Conservation (phyloP, 306 rosid genomes). For the Vigna hirtella region DNA sequence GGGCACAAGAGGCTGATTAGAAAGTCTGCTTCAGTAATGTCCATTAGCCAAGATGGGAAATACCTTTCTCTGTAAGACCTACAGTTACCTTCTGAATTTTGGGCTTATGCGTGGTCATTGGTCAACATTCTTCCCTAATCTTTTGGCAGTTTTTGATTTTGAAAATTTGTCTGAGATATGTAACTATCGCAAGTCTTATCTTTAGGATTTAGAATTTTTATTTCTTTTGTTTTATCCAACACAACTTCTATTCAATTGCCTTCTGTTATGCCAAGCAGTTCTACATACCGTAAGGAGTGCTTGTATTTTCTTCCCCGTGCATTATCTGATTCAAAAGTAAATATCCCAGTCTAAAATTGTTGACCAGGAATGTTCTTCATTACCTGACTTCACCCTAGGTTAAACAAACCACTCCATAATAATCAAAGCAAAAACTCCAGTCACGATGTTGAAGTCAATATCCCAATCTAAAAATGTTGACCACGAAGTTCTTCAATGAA, state of each 20-base stretch:
- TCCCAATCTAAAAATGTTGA: too few species aligned
- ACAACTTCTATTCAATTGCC: slow-evolving; percentile 13
- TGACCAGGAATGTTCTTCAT: neutral
- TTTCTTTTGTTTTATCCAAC: neutral
- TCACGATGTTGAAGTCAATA: too few species aligned
- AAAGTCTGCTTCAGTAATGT: slow-evolving; percentile 84
- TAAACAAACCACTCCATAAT: neutral
- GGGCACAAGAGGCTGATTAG: slow-evolving; percentile 86
- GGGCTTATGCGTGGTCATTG: slow-evolving; percentile 2
- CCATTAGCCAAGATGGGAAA: slow-evolving; percentile 94
- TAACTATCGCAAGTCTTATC: slow-evolving; percentile 12
- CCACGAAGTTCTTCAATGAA: too few species aligned
- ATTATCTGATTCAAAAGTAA: neutral
- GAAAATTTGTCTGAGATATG: neutral
- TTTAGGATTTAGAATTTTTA: slow-evolving; percentile 27
- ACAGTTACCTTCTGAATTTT: slow-evolving; percentile 33
- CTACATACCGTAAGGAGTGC: neutral
- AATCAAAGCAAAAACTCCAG: neutral
- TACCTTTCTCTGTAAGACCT: slow-evolving; percentile 90
- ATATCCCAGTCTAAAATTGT: neutral
- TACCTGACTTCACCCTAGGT: neutral
- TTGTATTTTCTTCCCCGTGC: neutral
- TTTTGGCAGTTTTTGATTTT: slow-evolving; percentile 17
- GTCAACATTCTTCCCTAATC: slow-evolving; percentile 19
- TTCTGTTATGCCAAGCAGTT: neutral